Evolutionary conservation across 148 eudicot species (phyloP), one percentile per base, ranked within the genome.

Genomic region (Pouteria glomerata): DNA sequence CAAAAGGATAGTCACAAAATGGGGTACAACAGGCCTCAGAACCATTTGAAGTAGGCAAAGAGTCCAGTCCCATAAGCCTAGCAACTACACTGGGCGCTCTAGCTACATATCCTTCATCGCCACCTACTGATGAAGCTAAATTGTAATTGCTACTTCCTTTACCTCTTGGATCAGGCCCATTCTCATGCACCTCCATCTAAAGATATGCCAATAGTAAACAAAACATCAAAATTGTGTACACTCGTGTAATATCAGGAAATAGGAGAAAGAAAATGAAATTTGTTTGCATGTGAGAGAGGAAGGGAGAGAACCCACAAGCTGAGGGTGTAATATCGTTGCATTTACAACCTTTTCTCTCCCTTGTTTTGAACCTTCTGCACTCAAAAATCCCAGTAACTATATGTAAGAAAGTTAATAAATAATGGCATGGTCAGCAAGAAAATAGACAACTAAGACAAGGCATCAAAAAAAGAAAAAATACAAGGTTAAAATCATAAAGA

Each of bases 21-120:
- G 85, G 80, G 61, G 84, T 72, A 72, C 75, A 82, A 74, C 66
- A 62, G 57, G 91, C 75, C 71, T 88, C 97, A 67, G 83, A 63
- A 60, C 78, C 69, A 80, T 76, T 69, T 67, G 86, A 74, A 12
- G 84, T 82, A 30, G 99, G 99, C 85, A 95, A 79, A 13, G 93
- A 85, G 58, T 95, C 99, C 81, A 95, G 73, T 74, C 99, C 99
- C 99, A 95, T 95, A 78, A 95, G 97, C 66, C 92, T 89, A 66
- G 99, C 99, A 73, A 95, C 99, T 58, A 95, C 97, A 39, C 99
- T 90, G 15, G 97, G 96, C 7, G 92, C 86, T 90, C 74, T 88
- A 66, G 81, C 80, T 63, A 78, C 87, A 73, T 70, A 72, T 69
- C 82, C 86, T 44, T 92, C 93, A 78, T 87, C 93, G 68, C 68